A percentile compares a stretch with the other conserved stretches of the same genome.
These are phyloP conservation scores for Peniophora sp. DNA, from an alignment of 1,284 basidiomycete genomes.

Conservation along the genomic window DNA sequence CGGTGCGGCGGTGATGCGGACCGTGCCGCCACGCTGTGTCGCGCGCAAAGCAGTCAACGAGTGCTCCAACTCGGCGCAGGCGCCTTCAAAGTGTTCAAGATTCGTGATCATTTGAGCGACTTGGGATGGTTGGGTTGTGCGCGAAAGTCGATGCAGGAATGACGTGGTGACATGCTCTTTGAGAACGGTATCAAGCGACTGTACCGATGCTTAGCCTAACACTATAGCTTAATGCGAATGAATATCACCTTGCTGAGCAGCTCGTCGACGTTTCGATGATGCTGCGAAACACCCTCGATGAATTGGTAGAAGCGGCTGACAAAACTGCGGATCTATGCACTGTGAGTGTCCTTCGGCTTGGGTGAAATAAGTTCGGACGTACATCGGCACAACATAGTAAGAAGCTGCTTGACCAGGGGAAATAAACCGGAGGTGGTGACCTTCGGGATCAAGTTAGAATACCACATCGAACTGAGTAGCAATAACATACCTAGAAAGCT, in stretches of 20 bases:
- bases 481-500: slow-evolving; percentile 46
- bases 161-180: slow-evolving; percentile 76
- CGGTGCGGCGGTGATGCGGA: slow-evolving; percentile 58
- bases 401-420: slow-evolving; percentile 96
- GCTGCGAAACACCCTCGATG: slow-evolving; percentile 88
- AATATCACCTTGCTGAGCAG: slow-evolving; percentile 73
- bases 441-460: slow-evolving; percentile 29
- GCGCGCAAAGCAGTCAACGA: slow-evolving; percentile 77
- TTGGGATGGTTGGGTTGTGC: slow-evolving; percentile 82
- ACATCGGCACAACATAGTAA: slow-evolving; percentile 93
- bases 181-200: slow-evolving; percentile 87
- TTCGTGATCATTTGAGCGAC: slow-evolving; percentile 94
- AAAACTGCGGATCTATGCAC: slow-evolving; percentile 72
- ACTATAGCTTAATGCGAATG: neutral
- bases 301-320: slow-evolving; percentile 97
- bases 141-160: slow-evolving; percentile 66
- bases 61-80: slow-evolving; percentile 82
- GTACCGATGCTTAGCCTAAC: neutral
- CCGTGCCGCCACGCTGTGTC: slow-evolving; percentile 75
- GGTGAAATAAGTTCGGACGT: slow-evolving; percentile 15
- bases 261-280: slow-evolving; percentile 89
- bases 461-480: neutral
- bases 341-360: too few relatives aligned
- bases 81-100: slow-evolving; percentile 85
- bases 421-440: slow-evolving; percentile 60